Evolutionary conservation across 148 eudicot species (phyloP).

Genomic region (Beta vulgaris): DNA sequence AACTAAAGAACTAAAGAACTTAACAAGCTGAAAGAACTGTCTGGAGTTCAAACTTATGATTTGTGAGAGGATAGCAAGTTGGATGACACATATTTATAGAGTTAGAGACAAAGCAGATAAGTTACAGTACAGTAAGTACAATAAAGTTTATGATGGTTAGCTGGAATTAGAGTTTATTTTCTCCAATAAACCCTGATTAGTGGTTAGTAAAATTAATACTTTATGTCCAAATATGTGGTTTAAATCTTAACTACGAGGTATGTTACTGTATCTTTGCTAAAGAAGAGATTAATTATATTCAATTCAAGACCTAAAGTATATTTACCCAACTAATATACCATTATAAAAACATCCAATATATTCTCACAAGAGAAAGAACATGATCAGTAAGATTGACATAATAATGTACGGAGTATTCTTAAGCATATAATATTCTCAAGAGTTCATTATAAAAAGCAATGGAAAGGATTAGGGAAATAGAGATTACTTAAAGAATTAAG

Average conservation of each 20-base stretch:
- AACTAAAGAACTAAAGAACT: too few relatives aligned
- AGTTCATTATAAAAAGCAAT: background rate
- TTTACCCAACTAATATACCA: background rate
- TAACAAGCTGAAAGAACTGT: constrained; percentile 12
- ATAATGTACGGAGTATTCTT: background rate
- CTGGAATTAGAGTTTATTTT: constrained; percentile 6
- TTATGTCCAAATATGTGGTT: constrained; percentile 12
- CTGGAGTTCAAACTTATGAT: background rate
- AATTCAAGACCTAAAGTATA: constrained; percentile 1
- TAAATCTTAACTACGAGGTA: constrained; percentile 14
- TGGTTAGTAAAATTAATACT: background rate
- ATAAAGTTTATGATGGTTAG: constrained; percentile 27
- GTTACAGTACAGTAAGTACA: constrained; percentile 18
- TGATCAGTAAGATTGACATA: background rate
- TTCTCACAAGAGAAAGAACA: background rate
- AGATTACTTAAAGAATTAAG: background rate
- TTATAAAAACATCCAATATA: background rate
- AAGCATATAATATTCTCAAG: background rate
- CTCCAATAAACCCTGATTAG: constrained; percentile 28
- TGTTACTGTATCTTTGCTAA: constrained; percentile 1
- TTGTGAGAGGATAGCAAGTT: constrained; percentile 33
- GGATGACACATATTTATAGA: constrained; percentile 37
- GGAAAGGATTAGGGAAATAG: too few relatives aligned
- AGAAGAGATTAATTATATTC: background rate
- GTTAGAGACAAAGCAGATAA: constrained; percentile 26